phyloP scores from a whole-genome alignment of 768 basidiomycete genomes.

The Russula abietina region DNA sequence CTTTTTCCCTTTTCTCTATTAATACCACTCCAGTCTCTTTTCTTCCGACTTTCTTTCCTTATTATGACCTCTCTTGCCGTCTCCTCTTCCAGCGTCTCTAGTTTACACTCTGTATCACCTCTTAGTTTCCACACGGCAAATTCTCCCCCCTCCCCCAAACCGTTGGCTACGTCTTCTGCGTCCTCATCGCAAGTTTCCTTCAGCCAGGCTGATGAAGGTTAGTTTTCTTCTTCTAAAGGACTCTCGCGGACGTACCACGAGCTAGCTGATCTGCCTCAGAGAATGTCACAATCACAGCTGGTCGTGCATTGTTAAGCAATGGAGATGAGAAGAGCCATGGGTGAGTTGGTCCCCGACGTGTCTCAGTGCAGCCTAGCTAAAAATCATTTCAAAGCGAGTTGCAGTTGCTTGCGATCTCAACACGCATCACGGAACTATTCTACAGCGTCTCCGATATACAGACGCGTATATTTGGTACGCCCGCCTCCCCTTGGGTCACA shows the following conservation, averaged over 20 bases:
- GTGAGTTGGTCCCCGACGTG: slow-evolving; percentile 39
- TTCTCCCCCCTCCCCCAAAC: slow-evolving; percentile 28
- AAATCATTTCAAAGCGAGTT: slow-evolving; percentile 50
- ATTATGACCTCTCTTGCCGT: slow-evolving; percentile 21
- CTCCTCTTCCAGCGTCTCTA: slow-evolving; percentile 20
- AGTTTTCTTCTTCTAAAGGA: slow-evolving; percentile 2
- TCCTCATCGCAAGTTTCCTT: slow-evolving; percentile 54
- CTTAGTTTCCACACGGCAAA: slow-evolving; percentile 28
- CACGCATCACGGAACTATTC: slow-evolving; percentile 81
- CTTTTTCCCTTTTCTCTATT: neutral
- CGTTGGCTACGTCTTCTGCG: slow-evolving; percentile 32
- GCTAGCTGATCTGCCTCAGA: slow-evolving; percentile 38
- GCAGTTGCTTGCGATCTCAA: slow-evolving; percentile 69
- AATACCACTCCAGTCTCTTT: slow-evolving; percentile 14
- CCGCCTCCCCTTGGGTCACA: neutral
- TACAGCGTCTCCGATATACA: slow-evolving; percentile 86
- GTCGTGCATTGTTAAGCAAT: slow-evolving; percentile 39
- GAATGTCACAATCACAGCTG: slow-evolving; percentile 65
- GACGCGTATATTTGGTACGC: slow-evolving; percentile 81
- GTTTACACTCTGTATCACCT: slow-evolving; percentile 27
- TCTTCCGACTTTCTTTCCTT: slow-evolving; percentile 25
- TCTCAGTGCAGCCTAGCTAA: neutral
- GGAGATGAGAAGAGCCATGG: slow-evolving; percentile 59
- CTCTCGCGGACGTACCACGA: slow-evolving; percentile 10
- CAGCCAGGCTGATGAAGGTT: slow-evolving; percentile 60